Evolutionary conservation across 129 eudicot genomes (phyloP).

Genomic region (Daucus carota): DNA sequence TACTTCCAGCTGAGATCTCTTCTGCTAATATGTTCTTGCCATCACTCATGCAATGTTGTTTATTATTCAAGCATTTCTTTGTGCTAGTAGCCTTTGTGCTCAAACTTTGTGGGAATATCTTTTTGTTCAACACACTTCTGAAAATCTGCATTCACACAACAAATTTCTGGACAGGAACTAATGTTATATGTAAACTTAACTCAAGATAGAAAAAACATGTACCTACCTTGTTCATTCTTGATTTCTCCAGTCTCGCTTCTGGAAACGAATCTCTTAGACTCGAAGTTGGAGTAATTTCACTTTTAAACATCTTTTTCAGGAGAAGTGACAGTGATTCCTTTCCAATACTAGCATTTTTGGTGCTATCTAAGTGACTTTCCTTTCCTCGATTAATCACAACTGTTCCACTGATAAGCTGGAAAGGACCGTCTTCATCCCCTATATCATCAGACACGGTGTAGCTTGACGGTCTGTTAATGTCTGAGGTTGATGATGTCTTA

Average conservation of each 20-base stretch:
- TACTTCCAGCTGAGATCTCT: constrained; percentile 32
- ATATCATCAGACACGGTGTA: constrained; percentile 15
- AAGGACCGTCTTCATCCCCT: constrained; percentile 9
- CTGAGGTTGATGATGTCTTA: neutral
- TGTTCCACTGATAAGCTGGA: constrained; percentile 18
- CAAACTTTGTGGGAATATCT: constrained; percentile 66
- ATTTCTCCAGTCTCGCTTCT: constrained; percentile 37
- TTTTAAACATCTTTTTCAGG: constrained; percentile 44
- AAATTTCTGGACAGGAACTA: neutral
- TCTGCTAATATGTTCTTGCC: constrained; percentile 31
- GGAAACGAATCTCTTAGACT: constrained; percentile 39
- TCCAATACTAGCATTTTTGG: constrained; percentile 29
- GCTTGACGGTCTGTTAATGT: neutral
- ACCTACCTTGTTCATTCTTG: constrained; percentile 69
- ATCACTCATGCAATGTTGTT: constrained; percentile 16
- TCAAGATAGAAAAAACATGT: neutral
- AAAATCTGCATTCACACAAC: constrained; percentile 34
- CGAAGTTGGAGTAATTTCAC: constrained; percentile 24
- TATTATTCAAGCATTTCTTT: constrained; percentile 36
- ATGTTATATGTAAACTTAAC: neutral
- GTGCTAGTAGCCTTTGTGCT: constrained; percentile 17
- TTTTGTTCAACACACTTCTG: constrained; percentile 68
- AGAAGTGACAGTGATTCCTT: constrained; percentile 66
- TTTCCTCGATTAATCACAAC: constrained; percentile 24
- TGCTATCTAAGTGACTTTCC: constrained; percentile 20